These are phyloP conservation scores for Scutellaria galericulata DNA, from an alignment of 257 asterid species.

Conservation along the genomic window DNA sequence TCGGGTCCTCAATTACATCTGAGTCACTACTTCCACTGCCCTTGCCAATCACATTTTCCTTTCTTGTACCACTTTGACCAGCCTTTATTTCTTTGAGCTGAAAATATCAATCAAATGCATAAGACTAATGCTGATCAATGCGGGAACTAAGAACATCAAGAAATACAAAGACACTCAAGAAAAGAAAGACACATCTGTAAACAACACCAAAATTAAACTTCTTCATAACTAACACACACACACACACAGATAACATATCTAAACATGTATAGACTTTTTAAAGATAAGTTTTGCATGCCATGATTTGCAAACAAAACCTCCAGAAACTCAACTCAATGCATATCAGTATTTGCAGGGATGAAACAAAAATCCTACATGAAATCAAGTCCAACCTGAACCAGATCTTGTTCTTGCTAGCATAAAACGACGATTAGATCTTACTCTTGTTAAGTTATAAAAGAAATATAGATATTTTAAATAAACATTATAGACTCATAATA, in stretches of 20 bases:
- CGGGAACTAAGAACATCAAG: slow-evolving; percentile 9
- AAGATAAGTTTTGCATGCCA: not conserved
- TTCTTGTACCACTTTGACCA: slow-evolving; percentile 42
- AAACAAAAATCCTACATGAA: slow-evolving; percentile 5
- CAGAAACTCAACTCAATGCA: not conserved
- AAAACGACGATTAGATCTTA: not conserved
- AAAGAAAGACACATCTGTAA: slow-evolving; percentile 13
- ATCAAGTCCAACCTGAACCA: slow-evolving; percentile 12
- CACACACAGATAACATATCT: not conserved
- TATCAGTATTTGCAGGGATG: not conserved
- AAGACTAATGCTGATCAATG: slow-evolving; percentile 9
- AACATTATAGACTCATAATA: not conserved
- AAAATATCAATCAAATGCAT: slow-evolving; percentile 34
- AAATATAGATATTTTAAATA: not conserved
- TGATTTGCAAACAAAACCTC: not conserved
- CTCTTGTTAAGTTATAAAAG: not conserved
- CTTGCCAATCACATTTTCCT: slow-evolving; percentile 34
- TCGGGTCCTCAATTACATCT: slow-evolving; percentile 61
- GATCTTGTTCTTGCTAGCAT: not conserved
- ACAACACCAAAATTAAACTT: slow-evolving; percentile 11
- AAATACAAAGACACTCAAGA: not conserved
- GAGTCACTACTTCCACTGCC: slow-evolving; percentile 32
- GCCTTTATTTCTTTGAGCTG: slow-evolving; percentile 77
- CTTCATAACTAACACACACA: slow-evolving; percentile 5
- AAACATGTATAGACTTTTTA: not conserved